Evolutionary conservation across 768 basidiomycete species (phyloP).

Genomic region (Tephrocybe sp.): DNA sequence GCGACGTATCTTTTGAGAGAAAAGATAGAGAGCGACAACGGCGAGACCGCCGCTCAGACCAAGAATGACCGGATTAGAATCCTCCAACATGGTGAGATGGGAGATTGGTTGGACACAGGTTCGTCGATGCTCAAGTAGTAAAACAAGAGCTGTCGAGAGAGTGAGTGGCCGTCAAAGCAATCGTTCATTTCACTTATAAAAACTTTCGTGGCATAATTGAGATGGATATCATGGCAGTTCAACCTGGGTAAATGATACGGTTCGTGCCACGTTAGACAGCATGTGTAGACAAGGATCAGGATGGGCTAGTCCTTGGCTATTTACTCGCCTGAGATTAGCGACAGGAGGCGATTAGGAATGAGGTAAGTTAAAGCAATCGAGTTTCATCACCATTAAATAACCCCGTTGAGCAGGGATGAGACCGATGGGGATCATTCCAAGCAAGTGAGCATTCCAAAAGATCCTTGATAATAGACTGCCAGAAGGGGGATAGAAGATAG

Average conservation of each 20-base stretch:
- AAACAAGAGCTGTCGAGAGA: neutral
- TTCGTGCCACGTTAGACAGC: neutral
- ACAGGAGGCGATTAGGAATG: neutral
- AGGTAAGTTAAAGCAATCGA: too few relatives aligned
- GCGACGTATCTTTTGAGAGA: conserved; percentile 9
- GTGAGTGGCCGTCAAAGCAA: neutral
- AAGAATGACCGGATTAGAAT: conserved; percentile 6
- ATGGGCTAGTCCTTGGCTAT: neutral
- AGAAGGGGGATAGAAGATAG: neutral
- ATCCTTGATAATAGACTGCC: neutral
- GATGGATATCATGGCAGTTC: conserved; percentile 2
- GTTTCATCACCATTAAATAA: too few relatives aligned
- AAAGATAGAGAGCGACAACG: conserved; percentile 5
- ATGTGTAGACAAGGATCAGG: neutral
- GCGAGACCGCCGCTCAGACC: conserved; percentile 8
- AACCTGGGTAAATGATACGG: neutral
- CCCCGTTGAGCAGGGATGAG: too few relatives aligned
- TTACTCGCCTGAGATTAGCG: neutral
- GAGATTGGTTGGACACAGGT: neutral
- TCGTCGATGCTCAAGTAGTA: neutral
- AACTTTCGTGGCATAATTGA: neutral
- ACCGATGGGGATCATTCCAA: too few relatives aligned
- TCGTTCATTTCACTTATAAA: neutral
- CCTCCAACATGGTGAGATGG: conserved; percentile 6
- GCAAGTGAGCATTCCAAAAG: too few relatives aligned